A percentile compares a stretch with the other conserved stretches of the same genome.
Evolutionary conservation across 2,329 filamentous ascomycete species (phyloP).

Genomic region (Grosmannia serpens): DNA sequence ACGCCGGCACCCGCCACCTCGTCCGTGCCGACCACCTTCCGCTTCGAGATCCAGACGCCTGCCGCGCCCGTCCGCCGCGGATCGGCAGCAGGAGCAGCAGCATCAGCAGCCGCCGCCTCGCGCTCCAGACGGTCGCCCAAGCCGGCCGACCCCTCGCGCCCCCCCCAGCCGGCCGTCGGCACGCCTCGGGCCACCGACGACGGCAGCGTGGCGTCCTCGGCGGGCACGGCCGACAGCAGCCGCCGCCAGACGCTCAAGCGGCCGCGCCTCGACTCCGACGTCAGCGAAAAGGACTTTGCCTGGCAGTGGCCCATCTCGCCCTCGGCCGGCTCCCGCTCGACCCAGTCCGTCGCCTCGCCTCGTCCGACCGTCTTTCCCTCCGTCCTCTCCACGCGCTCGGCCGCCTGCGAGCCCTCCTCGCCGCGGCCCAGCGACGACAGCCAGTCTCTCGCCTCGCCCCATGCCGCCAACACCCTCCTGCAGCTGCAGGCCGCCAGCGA

Average conservation of each 20-base stretch:
- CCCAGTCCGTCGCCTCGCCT: constrained; percentile 1
- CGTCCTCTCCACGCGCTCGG: background rate
- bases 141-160: background rate
- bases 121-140: background rate
- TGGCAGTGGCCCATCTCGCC: constrained; percentile 13
- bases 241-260: constrained; percentile 1
- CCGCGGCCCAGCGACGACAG: constrained; percentile 2
- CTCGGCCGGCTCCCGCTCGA: constrained; percentile 8
- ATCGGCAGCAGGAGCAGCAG: background rate
- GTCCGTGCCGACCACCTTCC: background rate
- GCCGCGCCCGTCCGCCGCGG: background rate
- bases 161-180: background rate
- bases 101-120: background rate
- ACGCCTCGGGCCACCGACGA: background rate
- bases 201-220: background rate
- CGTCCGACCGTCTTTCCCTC: background rate
- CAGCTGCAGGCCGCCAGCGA: constrained; percentile 4
- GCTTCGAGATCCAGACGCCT: constrained; percentile 1
- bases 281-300: constrained; percentile 12
- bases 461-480: background rate
- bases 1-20: background rate
- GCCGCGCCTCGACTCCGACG: constrained; percentile 10
- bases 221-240: background rate
- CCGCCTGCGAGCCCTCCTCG: background rate
- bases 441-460: background rate